Evolutionary conservation across 768 basidiomycete genomes (phyloP).

Genomic region (Kondoa malvinella): DNA sequence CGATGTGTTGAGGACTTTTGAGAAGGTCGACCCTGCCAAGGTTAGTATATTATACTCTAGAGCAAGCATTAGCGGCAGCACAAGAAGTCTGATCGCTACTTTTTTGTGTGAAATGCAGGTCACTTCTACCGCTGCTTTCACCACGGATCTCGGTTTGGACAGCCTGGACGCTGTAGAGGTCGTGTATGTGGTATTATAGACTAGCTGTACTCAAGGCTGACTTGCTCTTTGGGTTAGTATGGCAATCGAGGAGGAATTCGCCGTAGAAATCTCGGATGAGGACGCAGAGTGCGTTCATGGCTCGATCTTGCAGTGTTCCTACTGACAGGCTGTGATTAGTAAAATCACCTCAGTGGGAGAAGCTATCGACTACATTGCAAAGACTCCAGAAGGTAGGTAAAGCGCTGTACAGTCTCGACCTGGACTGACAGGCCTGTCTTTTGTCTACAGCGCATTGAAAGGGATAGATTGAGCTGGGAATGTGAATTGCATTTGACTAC

Average conservation of each 20-base stretch:
- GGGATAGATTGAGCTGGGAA: neutral
- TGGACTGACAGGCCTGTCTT: neutral
- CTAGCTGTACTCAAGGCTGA: neutral
- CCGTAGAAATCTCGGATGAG: slow-evolving; percentile 90
- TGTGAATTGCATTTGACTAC: neutral
- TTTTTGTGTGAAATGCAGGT: slow-evolving; percentile 38
- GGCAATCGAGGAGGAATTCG: slow-evolving; percentile 98
- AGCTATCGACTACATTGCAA: slow-evolving; percentile 91
- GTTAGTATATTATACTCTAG: slow-evolving; percentile 34
- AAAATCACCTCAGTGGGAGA: slow-evolving; percentile 10
- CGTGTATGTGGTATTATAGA: slow-evolving; percentile 33
- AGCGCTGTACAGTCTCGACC: neutral
- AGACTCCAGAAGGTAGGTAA: slow-evolving; percentile 66
- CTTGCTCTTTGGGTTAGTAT: slow-evolving; percentile 34
- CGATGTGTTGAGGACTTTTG: slow-evolving; percentile 71
- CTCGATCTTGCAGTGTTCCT: slow-evolving; percentile 19
- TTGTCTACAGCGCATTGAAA: neutral
- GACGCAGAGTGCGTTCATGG: slow-evolving; percentile 61
- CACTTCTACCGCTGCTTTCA: slow-evolving; percentile 47
- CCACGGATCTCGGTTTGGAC: slow-evolving; percentile 74
- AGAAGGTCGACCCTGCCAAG: slow-evolving; percentile 66
- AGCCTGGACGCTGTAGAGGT: slow-evolving; percentile 95
- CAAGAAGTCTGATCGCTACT: neutral
- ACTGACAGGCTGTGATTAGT: neutral
- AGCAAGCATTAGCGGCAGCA: neutral